Evolutionary conservation across 2,329 filamentous ascomycete genomes (phyloP).

Genomic region (Dactylellina parvicollis): DNA sequence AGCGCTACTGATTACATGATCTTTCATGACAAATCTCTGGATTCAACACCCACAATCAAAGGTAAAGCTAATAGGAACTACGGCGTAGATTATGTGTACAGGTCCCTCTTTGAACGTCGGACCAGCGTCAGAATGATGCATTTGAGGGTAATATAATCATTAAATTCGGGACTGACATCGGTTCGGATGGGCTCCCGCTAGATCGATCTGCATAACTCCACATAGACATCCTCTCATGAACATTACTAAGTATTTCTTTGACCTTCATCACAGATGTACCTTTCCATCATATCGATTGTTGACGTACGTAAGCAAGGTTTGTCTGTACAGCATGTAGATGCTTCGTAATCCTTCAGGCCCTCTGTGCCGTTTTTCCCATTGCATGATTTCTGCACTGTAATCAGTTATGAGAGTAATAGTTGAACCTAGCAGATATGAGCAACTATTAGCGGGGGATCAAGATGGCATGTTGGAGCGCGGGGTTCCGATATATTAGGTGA

Average conservation of each 20-base stretch:
- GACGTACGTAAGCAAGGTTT: neutral
- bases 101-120: too few relatives aligned
- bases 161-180: neutral
- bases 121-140: too few relatives aligned
- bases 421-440: neutral
- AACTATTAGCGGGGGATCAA: neutral
- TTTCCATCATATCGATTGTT: neutral
- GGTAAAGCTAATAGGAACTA: too few relatives aligned
- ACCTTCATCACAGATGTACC: too few relatives aligned
- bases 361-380: neutral
- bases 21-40: neutral
- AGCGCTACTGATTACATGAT: neutral
- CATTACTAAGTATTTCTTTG: too few relatives aligned
- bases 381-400: neutral
- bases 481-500: too few relatives aligned
- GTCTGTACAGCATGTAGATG: neutral
- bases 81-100: too few relatives aligned
- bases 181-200: too few relatives aligned
- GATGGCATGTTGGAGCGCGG: neutral
- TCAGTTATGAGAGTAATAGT: conserved; percentile 1
- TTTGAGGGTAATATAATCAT: neutral
- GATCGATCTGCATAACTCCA: too few relatives aligned
- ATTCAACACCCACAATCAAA: too few relatives aligned
- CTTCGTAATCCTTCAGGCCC: neutral
- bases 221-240: too few relatives aligned